Evolutionary conservation across 371 early-diverging fungal species (phyloP).

Genomic region (Lichtheimia corymbifera): DNA sequence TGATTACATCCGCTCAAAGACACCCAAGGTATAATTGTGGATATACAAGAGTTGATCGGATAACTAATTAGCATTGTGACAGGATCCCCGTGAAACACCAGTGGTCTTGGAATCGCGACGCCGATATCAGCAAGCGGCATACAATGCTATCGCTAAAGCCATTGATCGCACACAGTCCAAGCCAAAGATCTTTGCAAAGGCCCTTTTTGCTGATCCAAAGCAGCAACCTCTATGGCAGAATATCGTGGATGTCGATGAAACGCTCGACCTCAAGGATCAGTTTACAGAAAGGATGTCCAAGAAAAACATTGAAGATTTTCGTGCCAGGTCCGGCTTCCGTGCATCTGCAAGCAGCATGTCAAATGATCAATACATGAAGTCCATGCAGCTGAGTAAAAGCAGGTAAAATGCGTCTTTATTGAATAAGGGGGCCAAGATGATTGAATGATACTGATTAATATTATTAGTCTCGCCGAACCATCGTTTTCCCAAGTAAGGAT

Average conservation of each 20-base stretch:
- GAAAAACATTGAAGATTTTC: conserved; percentile 40
- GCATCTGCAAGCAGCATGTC: background rate
- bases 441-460: background rate
- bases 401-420: conserved; percentile 23
- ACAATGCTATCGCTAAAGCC: conserved; percentile 59
- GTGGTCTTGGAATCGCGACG: conserved; percentile 11
- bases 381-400: conserved; percentile 30
- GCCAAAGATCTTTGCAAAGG: conserved; percentile 45
- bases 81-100: conserved; percentile 11
- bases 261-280: conserved; percentile 16
- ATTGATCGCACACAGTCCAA: conserved; percentile 55
- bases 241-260: conserved; percentile 43
- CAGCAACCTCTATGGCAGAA: conserved; percentile 54
- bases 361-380: conserved; percentile 24
- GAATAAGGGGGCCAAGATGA: background rate
- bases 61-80: no score
- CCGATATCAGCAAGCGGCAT: conserved; percentile 60
- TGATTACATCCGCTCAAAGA: background rate
- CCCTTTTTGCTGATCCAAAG: conserved; percentile 47
- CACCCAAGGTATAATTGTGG: no score
- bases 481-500: background rate
- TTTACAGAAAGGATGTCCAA: conserved; percentile 31
- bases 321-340: conserved; percentile 21
- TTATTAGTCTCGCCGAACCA: no score
- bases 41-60: no score